These are phyloP conservation scores for Cyclaneusma minus DNA, from an alignment of 2,329 filamentous ascomycete genomes.

Conservation along the genomic window DNA sequence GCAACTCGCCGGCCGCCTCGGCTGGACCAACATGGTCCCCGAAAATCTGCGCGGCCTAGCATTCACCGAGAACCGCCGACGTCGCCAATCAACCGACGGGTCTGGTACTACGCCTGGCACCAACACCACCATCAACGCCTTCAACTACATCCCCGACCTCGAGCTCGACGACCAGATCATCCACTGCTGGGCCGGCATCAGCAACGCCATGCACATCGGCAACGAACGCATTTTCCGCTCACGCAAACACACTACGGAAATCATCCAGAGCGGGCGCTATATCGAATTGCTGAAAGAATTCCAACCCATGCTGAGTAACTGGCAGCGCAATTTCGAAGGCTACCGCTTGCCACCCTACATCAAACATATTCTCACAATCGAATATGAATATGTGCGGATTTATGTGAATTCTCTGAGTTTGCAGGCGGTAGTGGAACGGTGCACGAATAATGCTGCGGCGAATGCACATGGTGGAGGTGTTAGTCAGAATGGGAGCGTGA, in stretches of 20 bases:
- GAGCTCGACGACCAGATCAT: constrained; percentile 55
- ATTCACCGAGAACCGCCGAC: constrained; percentile 28
- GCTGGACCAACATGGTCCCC: constrained; percentile 88
- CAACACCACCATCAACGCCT: constrained; percentile 36
- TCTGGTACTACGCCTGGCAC: constrained; percentile 42
- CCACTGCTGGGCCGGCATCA: constrained; percentile 89
- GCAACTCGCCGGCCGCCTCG: constrained; percentile 82
- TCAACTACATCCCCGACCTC: constrained; percentile 51
- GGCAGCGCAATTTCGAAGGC: constrained; percentile 71
- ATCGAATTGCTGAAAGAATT: constrained; percentile 68
- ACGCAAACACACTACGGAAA: constrained; percentile 70
- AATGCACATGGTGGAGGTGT: constrained; percentile 16
- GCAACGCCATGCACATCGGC: constrained; percentile 78
- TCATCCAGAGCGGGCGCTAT: constrained; percentile 79
- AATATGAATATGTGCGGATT: constrained; percentile 88
- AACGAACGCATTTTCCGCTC: constrained; percentile 83
- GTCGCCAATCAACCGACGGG: constrained; percentile 19
- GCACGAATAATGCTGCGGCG: constrained; percentile 54
- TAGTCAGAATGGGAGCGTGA: constrained; percentile 20
- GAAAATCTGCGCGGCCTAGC: constrained; percentile 44
- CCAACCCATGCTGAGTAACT: constrained; percentile 60
- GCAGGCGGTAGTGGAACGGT: constrained; percentile 88
- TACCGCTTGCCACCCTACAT: constrained; percentile 52
- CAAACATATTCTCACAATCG: constrained; percentile 70
- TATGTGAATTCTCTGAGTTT: constrained; percentile 90